A percentile compares a stretch with the other conserved stretches of the same genome.
Conservation (phyloP, 352 stramenopile species). For the Globisporangium polare region DNA sequence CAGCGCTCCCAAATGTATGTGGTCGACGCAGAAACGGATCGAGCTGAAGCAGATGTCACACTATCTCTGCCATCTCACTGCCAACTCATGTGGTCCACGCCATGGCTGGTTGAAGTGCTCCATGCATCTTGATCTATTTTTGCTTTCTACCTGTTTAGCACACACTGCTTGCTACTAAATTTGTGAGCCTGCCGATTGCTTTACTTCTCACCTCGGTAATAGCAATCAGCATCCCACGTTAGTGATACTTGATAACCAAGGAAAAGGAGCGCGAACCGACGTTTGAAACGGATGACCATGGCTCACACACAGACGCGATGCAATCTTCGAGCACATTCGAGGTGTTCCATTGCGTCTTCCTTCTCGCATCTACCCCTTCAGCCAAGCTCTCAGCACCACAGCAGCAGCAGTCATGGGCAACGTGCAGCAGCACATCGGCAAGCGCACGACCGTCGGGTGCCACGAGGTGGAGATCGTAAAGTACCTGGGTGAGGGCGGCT, state of each 20-base stretch:
- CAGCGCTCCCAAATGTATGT: neutral
- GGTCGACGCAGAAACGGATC: no score
- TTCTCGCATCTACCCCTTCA: neutral
- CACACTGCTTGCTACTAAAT: no score
- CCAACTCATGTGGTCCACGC: no score
- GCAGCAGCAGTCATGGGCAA: constrained; percentile 44
- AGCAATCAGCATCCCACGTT: no score
- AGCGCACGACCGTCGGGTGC: constrained; percentile 51
- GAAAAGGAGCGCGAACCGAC: constrained; percentile 21
- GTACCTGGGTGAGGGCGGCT: constrained; percentile 74
- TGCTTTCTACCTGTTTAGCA: no score
- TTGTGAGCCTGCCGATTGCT: no score
- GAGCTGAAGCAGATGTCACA: no score
- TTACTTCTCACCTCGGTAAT: no score
- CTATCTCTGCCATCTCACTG: no score
- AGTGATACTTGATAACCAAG: no score
- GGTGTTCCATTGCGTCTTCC: neutral
- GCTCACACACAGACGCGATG: neutral
- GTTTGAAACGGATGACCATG: constrained; percentile 10
- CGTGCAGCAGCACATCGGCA: constrained; percentile 77
- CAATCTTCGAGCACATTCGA: neutral
- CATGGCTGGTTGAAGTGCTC: no score
- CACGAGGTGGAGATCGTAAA: constrained; percentile 68
- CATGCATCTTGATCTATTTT: no score
- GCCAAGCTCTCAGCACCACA: neutral